phyloP scores from a whole-genome alignment of 2,329 filamentous ascomycete species.

The Mollisia scopiformis region DNA sequence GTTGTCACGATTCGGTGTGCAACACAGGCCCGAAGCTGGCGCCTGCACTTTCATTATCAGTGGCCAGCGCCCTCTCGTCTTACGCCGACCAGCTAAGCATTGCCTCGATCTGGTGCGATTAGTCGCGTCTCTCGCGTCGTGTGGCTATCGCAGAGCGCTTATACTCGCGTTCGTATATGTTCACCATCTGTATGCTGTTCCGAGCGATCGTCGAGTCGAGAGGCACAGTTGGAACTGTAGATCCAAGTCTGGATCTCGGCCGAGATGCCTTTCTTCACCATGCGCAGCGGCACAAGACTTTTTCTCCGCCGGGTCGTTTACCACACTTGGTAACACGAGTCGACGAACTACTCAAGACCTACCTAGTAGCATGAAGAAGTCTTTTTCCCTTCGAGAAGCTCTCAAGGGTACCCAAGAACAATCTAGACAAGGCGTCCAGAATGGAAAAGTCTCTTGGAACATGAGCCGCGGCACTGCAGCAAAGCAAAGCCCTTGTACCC shows the following conservation, averaged over 20 bases:
- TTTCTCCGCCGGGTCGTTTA: not conserved
- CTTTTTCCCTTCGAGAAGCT: not conserved
- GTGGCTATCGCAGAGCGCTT: not conserved
- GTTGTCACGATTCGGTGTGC: not conserved
- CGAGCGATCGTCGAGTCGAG: not conserved
- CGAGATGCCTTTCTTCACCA: not conserved
- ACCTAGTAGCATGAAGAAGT: not conserved
- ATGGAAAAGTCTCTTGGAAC: not conserved
- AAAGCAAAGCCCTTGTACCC: not conserved
- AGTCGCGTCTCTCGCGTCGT: not conserved
- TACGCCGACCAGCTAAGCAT: not conserved
- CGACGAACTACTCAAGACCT: not conserved
- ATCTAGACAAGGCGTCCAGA: not conserved
- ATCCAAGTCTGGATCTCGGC: not conserved
- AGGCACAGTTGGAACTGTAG: not conserved
- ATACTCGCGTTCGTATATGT: conserved; percentile 4
- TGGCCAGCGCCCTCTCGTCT: not conserved
- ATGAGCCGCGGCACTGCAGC: not conserved
- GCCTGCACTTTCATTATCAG: not conserved
- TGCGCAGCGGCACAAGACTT: not conserved
- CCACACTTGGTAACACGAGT: not conserved
- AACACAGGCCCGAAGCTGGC: not conserved
- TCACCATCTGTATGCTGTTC: not conserved
- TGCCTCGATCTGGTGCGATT: not conserved
- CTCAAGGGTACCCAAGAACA: not conserved